Evolutionary conservation across 1,139 yeast genomes (phyloP).

Genomic region (Kurtzmaniella quercitrusa): DNA sequence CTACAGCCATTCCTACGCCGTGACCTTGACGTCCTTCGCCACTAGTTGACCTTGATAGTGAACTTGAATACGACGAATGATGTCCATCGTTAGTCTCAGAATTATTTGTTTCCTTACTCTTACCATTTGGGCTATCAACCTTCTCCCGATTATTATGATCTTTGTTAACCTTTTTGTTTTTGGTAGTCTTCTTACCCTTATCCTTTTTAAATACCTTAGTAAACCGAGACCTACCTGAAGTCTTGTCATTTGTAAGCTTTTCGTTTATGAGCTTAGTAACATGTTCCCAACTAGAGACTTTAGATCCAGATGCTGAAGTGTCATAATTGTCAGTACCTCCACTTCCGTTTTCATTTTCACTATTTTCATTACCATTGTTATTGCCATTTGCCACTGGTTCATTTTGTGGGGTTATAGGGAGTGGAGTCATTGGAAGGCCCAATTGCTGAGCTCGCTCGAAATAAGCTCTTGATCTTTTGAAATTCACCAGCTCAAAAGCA

Average conservation of each 20-base stretch:
- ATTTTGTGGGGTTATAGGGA: constrained; percentile 4
- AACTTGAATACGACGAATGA: background rate
- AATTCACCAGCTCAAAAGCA: constrained; percentile 40
- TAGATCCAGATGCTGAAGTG: background rate
- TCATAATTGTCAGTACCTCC: background rate
- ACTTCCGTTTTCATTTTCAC: background rate
- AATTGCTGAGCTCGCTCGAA: background rate
- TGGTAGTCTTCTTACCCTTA: background rate
- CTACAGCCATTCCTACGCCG: background rate
- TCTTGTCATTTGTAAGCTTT: background rate
- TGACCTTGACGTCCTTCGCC: background rate
- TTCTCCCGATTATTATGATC: background rate
- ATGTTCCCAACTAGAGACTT: background rate
- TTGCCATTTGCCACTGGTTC: background rate
- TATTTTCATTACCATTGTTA: no score
- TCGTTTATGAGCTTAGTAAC: background rate
- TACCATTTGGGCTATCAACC: background rate
- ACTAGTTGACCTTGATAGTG: no score
- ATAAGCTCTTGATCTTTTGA: constrained; percentile 14
- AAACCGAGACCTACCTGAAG: background rate
- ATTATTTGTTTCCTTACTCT: background rate
- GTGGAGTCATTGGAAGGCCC: background rate
- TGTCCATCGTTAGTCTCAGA: background rate
- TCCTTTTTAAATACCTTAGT: background rate
- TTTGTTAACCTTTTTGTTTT: background rate